These are phyloP conservation scores for Pestalotiopsis sp. DNA, from an alignment of 2,329 filamentous ascomycete species.

Conservation along the genomic window DNA sequence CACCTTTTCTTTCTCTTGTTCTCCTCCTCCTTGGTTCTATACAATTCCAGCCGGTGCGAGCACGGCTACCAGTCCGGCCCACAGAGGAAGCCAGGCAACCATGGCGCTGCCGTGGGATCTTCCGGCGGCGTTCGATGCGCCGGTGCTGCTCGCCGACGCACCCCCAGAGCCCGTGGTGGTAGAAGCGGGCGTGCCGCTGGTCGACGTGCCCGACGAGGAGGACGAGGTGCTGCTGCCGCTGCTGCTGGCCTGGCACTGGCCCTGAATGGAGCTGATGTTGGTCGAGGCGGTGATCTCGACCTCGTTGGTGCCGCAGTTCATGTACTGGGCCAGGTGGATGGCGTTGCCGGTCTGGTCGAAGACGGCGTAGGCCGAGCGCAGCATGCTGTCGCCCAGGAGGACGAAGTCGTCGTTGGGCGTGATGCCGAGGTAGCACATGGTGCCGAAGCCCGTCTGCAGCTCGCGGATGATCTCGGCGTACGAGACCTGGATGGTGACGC, in stretches of 20 bases:
- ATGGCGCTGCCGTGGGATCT: no score
- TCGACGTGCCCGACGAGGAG: not conserved
- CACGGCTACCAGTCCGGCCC: not conserved
- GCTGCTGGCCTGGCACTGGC: conserved; percentile 24
- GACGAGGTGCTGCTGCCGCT: conserved; percentile 13
- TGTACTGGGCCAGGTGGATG: conserved; percentile 51
- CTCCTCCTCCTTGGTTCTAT: not conserved
- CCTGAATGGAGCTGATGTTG: conserved; percentile 25
- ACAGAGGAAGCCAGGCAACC: not conserved
- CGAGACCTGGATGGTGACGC: conserved; percentile 48
- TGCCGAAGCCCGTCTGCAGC: conserved; percentile 22
- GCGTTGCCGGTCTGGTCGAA: conserved; percentile 51
- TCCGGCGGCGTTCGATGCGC: not conserved
- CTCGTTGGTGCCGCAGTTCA: conserved; percentile 50
- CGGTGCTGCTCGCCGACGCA: not conserved
- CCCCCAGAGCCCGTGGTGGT: conserved; percentile 11
- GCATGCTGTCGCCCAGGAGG: conserved; percentile 59
- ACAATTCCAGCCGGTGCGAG: conserved; percentile 14
- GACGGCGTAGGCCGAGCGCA: conserved; percentile 55
- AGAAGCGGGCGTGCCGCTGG: not conserved
- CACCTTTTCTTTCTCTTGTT: not conserved
- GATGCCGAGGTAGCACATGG: conserved; percentile 50
- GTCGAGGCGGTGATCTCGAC: conserved; percentile 35
- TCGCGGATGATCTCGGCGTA: conserved; percentile 49
- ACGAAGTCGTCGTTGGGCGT: conserved; percentile 46